phyloP scores from a whole-genome alignment of 106 monocot species.

The Acorus calamus region DNA sequence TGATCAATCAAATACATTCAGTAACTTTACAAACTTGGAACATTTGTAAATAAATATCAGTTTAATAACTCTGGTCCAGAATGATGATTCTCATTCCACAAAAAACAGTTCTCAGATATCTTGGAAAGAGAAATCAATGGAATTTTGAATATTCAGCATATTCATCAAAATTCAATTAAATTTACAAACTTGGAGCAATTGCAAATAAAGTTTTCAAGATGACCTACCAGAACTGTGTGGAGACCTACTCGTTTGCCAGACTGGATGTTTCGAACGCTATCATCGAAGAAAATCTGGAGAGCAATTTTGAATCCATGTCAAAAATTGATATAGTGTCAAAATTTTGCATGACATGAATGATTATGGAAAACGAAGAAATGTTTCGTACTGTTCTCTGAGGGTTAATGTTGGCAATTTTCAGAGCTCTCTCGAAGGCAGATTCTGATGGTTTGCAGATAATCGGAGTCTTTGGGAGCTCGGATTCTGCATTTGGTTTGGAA shows the following conservation, averaged over 20 bases:
- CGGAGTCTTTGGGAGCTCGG: slow-evolving; percentile 48
- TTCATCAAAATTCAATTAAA: neutral
- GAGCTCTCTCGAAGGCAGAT: slow-evolving; percentile 54
- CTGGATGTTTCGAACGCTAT: slow-evolving; percentile 73
- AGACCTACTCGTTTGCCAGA: slow-evolving; percentile 72
- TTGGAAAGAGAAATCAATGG: no score
- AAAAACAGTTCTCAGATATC: no score
- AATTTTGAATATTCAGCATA: no score
- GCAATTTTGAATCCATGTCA: neutral
- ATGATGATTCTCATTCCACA: no score
- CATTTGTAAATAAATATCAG: neutral
- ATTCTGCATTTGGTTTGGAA: slow-evolving; percentile 9
- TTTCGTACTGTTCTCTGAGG: slow-evolving; percentile 56
- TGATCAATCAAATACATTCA: neutral
- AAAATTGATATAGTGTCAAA: no score
- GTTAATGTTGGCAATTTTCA: slow-evolving; percentile 59
- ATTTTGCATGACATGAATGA: no score
- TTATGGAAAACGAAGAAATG: neutral
- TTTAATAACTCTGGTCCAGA: no score
- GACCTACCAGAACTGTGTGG: slow-evolving; percentile 70
- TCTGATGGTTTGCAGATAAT: slow-evolving; percentile 80
- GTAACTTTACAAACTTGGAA: neutral
- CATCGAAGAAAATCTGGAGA: slow-evolving; percentile 85
- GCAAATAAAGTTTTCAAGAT: neutral
- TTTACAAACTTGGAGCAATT: no score